A percentile compares a stretch with the other conserved stretches of the same genome.
phyloP scores from a whole-genome alignment of 768 basidiomycete genomes.

The Tricholoma hemisulphureum region DNA sequence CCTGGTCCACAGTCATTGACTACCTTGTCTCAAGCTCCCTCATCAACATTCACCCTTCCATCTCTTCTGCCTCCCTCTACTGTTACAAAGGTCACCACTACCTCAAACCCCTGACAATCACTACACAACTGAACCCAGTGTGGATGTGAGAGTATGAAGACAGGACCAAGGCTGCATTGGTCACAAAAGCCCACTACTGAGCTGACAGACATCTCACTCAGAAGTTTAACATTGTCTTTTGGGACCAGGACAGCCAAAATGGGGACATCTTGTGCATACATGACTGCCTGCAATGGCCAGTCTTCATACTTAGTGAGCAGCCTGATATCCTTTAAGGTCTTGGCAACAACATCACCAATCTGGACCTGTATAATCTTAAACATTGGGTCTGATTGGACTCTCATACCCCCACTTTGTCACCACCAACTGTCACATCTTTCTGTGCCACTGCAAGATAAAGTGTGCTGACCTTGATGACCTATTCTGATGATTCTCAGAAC shows the following conservation, averaged over 20 bases:
- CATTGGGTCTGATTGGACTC: neutral
- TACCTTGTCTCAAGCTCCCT: too few relatives aligned
- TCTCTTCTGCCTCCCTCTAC: neutral
- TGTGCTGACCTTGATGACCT: too few relatives aligned
- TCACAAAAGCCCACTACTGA: neutral
- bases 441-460: too few relatives aligned
- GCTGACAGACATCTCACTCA: neutral
- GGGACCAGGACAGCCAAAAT: neutral
- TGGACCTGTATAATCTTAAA: neutral
- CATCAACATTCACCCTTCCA: neutral
- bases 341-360: neutral
- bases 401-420: too few relatives aligned
- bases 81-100: neutral
- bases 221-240: neutral
- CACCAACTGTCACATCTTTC: too few relatives aligned
- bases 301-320: neutral
- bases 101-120: neutral
- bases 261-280: neutral
- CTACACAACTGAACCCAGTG: neutral
- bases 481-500: too few relatives aligned
- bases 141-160: constrained; percentile 1
- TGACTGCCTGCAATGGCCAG: neutral
- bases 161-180: neutral
- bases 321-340: neutral
- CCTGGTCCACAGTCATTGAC: too few relatives aligned